Evolutionary conservation across 306 rosid genomes (phyloP).

Genomic region (Ormosia emarginata): DNA sequence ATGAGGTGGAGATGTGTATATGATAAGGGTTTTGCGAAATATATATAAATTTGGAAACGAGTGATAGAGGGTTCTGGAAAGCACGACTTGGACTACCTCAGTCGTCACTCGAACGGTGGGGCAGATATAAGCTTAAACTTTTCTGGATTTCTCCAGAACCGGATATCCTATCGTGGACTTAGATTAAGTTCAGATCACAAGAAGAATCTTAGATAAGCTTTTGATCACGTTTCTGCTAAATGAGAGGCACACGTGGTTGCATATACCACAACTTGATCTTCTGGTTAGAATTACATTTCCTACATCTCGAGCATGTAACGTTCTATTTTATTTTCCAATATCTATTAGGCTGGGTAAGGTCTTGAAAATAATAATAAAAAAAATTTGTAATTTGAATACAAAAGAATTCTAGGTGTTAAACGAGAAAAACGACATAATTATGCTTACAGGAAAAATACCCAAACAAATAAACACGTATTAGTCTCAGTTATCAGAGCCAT

Average conservation of each 20-base stretch:
- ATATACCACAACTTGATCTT: neutral
- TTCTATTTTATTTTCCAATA: too few species aligned
- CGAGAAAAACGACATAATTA: too few species aligned
- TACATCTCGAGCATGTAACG: too few species aligned
- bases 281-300: too few species aligned
- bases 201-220: neutral
- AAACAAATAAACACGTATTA: neutral
- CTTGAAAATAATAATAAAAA: too few species aligned
- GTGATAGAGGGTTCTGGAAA: conserved; percentile 28
- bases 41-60: neutral
- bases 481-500: too few species aligned
- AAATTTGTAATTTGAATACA: too few species aligned
- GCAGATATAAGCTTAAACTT: neutral
- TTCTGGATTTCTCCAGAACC: conserved; percentile 34
- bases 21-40: neutral
- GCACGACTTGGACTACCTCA: neutral
- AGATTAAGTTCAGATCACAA: neutral
- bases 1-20: neutral
- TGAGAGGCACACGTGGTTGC: neutral
- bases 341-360: too few species aligned
- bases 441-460: neutral
- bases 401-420: too few species aligned
- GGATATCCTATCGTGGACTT: neutral
- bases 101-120: neutral
- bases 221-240: neutral